phyloP scores from a whole-genome alignment of 768 basidiomycete genomes.

The Amanita pallidorosea region DNA sequence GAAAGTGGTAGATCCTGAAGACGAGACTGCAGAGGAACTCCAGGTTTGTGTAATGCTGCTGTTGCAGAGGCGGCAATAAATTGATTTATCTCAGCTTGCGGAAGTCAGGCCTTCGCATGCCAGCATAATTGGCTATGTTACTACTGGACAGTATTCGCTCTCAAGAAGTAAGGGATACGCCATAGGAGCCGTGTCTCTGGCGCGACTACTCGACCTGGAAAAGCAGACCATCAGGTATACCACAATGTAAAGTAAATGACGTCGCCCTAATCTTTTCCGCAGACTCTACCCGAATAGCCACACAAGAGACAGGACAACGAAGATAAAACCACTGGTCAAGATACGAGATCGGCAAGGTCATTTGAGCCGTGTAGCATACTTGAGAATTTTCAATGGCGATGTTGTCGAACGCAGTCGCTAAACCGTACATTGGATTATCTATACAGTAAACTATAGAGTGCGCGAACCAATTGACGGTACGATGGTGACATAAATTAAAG shows the following conservation, averaged over 20 bases:
- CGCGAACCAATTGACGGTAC: conserved; percentile 1
- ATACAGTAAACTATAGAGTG: neutral
- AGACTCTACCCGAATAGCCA: conserved; percentile 16
- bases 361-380: conserved; percentile 38
- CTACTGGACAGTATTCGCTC: conserved; percentile 77
- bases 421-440: conserved; percentile 2
- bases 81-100: conserved; percentile 27
- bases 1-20: conserved; percentile 6
- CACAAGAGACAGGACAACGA: conserved; percentile 13
- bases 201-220: conserved; percentile 36
- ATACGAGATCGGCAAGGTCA: conserved; percentile 51
- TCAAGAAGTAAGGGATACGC: conserved; percentile 69
- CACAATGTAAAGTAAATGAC: neutral
- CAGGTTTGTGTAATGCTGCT: conserved; percentile 11
- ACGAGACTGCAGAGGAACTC: conserved; percentile 19
- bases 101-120: conserved; percentile 28
- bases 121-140: conserved; percentile 69
- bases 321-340: conserved; percentile 38
- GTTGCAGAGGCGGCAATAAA: neutral
- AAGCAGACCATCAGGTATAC: conserved; percentile 33
- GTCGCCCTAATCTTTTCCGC: neutral
- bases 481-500: conserved; percentile 6
- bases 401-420: neutral
- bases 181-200: conserved; percentile 61
- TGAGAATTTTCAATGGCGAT: conserved; percentile 21